Conservation (phyloP, 2,329 filamentous ascomycete species). For the Pseudogymnoascus sp. region DNA sequence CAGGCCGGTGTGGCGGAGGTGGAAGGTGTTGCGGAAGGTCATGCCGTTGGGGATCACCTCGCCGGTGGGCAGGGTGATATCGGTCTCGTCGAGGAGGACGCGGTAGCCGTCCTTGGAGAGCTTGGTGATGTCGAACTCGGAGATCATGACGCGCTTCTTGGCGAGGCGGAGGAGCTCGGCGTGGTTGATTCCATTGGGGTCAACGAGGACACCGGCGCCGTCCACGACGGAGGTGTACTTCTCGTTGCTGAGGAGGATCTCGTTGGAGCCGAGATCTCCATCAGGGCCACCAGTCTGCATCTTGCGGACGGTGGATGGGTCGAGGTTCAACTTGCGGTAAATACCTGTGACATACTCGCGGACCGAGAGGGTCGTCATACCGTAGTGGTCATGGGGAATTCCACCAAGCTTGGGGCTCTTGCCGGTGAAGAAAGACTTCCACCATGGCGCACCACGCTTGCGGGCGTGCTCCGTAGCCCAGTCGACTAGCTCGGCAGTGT, state of each 20-base stretch:
- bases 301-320: constrained; percentile 78
- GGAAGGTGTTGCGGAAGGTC: constrained; percentile 94
- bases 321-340: constrained; percentile 89
- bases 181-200: constrained; percentile 81
- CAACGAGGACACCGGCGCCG: constrained; percentile 87
- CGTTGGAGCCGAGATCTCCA: constrained; percentile 93
- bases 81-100: constrained; percentile 83
- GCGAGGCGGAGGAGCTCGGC: constrained; percentile 78
- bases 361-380: constrained; percentile 96
- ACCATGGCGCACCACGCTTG: constrained; percentile 83
- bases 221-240: constrained; percentile 96
- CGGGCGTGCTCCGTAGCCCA: constrained; percentile 98
- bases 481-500: constrained; percentile 92
- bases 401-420: constrained; percentile 94
- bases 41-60: constrained; percentile 88
- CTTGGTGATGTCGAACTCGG: constrained; percentile 75
- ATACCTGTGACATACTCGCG: constrained; percentile 94
- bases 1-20: constrained; percentile 67
- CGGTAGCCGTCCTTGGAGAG: constrained; percentile 84
- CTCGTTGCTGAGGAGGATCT: constrained; percentile 92
- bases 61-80: constrained; percentile 78
- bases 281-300: constrained; percentile 97
- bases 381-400: constrained; percentile 92
- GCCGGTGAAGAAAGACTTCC: constrained; percentile 99
- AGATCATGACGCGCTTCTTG: constrained; percentile 82